Evolutionary conservation across 257 asterid genomes (phyloP).

Genomic region (Galeopsis tetrahit): DNA sequence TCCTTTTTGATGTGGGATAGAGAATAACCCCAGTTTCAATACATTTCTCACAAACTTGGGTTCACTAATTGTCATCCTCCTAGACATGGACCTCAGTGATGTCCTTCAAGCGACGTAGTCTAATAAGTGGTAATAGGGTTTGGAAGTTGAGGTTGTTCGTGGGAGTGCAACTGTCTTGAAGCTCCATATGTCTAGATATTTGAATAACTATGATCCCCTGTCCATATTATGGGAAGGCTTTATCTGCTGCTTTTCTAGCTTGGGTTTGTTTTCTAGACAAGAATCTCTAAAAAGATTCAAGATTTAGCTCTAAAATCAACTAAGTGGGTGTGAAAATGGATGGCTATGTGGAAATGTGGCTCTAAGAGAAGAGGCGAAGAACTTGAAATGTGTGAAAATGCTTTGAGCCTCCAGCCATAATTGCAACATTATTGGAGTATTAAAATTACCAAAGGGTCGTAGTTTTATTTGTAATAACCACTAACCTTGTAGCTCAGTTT

Average conservation of each 20-base stretch:
- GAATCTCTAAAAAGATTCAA: constrained; percentile 58
- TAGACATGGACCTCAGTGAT: constrained; percentile 54
- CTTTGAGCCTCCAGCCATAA: constrained; percentile 46
- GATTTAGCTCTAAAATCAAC: constrained; percentile 48
- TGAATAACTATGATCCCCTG: constrained; percentile 32
- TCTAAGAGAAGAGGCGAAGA: constrained; percentile 18
- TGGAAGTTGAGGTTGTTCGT: constrained; percentile 37
- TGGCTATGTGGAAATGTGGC: neutral
- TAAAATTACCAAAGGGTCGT: too few relatives aligned
- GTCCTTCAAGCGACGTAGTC: constrained; percentile 48
- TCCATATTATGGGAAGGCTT: constrained; percentile 42
- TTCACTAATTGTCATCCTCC: constrained; percentile 57
- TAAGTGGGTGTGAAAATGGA: constrained; percentile 30
- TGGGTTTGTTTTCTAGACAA: constrained; percentile 65
- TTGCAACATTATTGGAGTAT: too few relatives aligned
- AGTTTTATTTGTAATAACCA: too few relatives aligned
- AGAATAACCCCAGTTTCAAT: constrained; percentile 59
- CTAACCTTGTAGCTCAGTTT: neutral
- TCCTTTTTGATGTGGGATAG: constrained; percentile 47
- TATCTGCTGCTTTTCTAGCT: constrained; percentile 41
- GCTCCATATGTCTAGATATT: constrained; percentile 51
- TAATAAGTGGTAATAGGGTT: constrained; percentile 44
- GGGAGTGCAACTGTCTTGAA: constrained; percentile 41
- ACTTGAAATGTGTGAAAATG: constrained; percentile 35
- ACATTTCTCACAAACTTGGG: constrained; percentile 59